Base-by-base conservation (phyloP, 129 eudicot genomes). In the Pulicaria dysenterica region DNA sequence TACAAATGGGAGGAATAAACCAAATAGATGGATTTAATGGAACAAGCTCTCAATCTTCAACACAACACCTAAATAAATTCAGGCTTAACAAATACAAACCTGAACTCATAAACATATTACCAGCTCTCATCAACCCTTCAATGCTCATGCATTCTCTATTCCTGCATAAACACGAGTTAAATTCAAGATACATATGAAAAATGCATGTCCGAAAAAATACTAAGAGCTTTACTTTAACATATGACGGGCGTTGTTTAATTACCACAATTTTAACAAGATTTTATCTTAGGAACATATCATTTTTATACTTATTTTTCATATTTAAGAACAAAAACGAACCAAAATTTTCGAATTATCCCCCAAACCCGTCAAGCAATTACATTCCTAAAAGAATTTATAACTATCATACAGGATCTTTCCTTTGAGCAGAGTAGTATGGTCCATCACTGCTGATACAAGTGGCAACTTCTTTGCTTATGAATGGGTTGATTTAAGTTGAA, bases 11-110 rank as follows among this genome's bases (percentile, higher is more conserved):
- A 53, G 37, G 47, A 16, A 64, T 56, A 70, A 46, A 57, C 37
- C 34, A 14, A 39, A n/a, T 8, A 75, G 67, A 65, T 49, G 71
- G 69, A 59, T 7, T 48, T 56, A 34, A 48, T 43, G 37, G 13
- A 77, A 59, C 50, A 50, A 69, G 53, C 60, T 77, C 71, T 59
- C 66, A 76, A 54, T 46, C 70, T 70, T 70, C 13, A 69, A 70
- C 58, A 78, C 77, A 63, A 44, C 59, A 53, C 59, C 59, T 62
- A 41, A 15, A 77, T 36, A 49, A 62, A 73, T 48, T 31, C 10
- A 44, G 3, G 56, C 59, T 51, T 50, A 69, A 50, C 5, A 47
- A 61, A 77, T 7, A 42, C 59, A 77, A 51, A 42, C 77, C 65
- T 61, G 24, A 38, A 49, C 15, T 53, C 57, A 74, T 37, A 49